Percentiles rank a stretch among this genome's conserved stretches.
phyloP scores from a whole-genome alignment of 225 moss, liverwort and hornwort species.

The Physcomitrium patens region DNA sequence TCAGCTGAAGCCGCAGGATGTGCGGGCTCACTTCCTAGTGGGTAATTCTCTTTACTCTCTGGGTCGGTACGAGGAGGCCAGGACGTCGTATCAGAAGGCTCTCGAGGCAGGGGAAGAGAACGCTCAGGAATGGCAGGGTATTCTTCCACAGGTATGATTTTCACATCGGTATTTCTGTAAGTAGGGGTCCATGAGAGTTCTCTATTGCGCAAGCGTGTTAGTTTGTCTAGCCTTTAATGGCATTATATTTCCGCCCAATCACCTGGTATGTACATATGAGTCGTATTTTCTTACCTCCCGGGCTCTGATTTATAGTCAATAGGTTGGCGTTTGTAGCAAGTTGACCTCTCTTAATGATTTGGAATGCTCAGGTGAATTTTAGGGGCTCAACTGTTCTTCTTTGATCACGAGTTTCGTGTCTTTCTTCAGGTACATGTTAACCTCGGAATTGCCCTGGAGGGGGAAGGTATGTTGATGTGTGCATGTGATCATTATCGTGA shows the following conservation, averaged over 20 bases:
- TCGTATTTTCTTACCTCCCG: background rate
- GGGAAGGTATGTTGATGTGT: conserved; percentile 95
- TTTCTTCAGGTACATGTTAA: conserved; percentile 86
- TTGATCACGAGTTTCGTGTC: conserved; percentile 9
- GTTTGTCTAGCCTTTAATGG: no score
- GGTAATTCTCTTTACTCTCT: conserved; percentile 88
- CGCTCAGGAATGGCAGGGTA: conserved; percentile 48
- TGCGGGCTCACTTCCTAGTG: conserved; percentile 81
- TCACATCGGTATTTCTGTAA: conserved; percentile 2
- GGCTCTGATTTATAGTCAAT: conserved; percentile 6
- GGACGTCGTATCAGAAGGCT: conserved; percentile 81
- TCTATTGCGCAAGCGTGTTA: background rate
- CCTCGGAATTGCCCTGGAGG: conserved; percentile 93
- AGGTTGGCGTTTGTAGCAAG: background rate
- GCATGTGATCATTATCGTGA: conserved; percentile 98
- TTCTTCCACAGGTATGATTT: conserved; percentile 83
- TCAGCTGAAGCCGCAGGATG: conserved; percentile 73
- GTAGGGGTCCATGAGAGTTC: background rate
- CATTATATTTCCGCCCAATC: no score
- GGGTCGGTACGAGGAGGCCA: conserved; percentile 60
- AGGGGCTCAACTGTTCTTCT: background rate
- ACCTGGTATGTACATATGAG: no score
- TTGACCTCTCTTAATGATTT: conserved; percentile 5
- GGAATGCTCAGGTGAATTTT: background rate
- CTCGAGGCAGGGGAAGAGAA: conserved; percentile 71